A percentile compares a stretch with the other conserved stretches of the same genome.
Conservation (phyloP, 164 flowering plant species). For the Dillenia turbinata region DNA sequence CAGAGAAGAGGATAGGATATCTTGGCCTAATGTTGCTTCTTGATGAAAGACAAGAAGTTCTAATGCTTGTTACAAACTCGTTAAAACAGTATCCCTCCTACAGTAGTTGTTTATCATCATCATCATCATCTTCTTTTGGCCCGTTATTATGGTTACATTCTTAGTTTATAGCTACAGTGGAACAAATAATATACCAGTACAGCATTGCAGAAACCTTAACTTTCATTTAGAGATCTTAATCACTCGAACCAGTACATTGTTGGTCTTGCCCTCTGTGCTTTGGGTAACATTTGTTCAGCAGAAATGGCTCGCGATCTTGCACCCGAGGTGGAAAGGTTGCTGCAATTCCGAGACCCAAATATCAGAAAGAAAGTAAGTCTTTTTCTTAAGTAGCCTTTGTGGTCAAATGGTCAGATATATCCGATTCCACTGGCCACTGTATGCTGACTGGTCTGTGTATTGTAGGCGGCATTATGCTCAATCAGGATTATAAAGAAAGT, state of each 20-base stretch:
- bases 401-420: not conserved
- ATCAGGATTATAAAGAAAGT: conserved; percentile 94
- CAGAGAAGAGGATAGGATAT: conserved; percentile 98
- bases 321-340: conserved; percentile 92
- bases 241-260: conserved; percentile 93
- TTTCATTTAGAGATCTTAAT: conserved; percentile 77
- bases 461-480: conserved; percentile 92
- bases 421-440: not conserved
- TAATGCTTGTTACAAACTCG: conserved; percentile 98
- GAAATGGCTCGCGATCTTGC: conserved; percentile 99
- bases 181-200: not conserved
- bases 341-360: conserved; percentile 94
- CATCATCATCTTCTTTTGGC: not conserved
- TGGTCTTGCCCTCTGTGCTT: conserved; percentile 98
- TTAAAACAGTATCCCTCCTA: conserved; percentile 87
- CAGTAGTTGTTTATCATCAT: not conserved
- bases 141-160: not conserved
- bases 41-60: conserved; percentile 99
- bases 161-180: not conserved
- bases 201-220: conserved; percentile 38
- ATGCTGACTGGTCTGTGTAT: conserved; percentile 8
- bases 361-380: conserved; percentile 80
- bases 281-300: conserved; percentile 96
- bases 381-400: not conserved
- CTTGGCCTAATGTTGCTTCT: conserved; percentile 98